Evolutionary conservation across 139 green algal genomes (phyloP).

Genomic region (Chlamydomonas sp.): DNA sequence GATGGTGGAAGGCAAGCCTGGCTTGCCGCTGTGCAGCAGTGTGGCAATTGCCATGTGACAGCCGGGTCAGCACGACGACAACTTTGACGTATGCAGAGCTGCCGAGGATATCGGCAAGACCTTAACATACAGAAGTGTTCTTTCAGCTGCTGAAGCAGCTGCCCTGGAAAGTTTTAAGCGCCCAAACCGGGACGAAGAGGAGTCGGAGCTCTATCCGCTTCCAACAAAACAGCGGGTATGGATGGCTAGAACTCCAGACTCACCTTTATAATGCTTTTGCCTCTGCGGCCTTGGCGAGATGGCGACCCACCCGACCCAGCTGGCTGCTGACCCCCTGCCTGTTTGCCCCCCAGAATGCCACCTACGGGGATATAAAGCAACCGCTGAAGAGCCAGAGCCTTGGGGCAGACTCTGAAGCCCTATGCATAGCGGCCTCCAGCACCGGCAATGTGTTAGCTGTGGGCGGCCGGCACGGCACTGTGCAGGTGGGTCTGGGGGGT

Average conservation of each 20-base stretch:
- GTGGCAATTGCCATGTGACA: too few species aligned
- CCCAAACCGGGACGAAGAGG: not conserved
- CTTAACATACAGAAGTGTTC: not conserved
- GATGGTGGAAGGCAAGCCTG: too few species aligned
- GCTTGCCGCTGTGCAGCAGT: too few species aligned
- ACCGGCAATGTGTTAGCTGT: slow-evolving; percentile 45
- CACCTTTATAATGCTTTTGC: not conserved
- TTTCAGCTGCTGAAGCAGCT: not conserved
- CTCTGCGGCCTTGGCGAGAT: too few species aligned
- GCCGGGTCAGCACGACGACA: too few species aligned
- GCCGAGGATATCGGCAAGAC: slow-evolving; percentile 28
- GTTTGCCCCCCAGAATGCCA: slow-evolving; percentile 1
- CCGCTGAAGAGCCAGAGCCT: not conserved
- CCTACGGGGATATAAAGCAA: slow-evolving; percentile 3
- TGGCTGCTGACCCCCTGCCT: not conserved
- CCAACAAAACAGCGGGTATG: slow-evolving; percentile 1
- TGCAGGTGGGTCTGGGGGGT: slow-evolving; percentile 23
- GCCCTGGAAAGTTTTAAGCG: slow-evolving; percentile 8
- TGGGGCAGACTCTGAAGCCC: slow-evolving; percentile 15
- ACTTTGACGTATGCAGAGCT: not conserved
- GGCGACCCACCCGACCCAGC: not conserved
- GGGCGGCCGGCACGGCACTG: slow-evolving; percentile 28
- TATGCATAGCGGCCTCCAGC: slow-evolving; percentile 10
- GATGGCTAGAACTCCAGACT: not conserved
- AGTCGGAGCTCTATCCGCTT: slow-evolving; percentile 10